Conservation (phyloP, 352 stramenopile species). For the Phytopythium oedochilum region DNA sequence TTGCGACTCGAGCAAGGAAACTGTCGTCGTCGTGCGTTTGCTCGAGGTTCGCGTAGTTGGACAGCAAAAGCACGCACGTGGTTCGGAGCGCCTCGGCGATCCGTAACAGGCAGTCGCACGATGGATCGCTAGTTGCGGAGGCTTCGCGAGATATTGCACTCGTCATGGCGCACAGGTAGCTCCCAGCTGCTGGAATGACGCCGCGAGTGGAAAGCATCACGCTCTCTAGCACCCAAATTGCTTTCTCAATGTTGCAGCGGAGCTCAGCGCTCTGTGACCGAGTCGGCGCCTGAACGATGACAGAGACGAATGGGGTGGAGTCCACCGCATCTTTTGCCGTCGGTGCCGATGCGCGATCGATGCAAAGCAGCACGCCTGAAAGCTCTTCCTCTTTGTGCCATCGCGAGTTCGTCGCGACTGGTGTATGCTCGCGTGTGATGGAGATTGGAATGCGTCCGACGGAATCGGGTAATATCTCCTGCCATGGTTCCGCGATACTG, state of each 20-base stretch:
- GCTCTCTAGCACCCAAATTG: neutral
- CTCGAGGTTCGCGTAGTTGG: neutral
- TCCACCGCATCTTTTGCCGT: neutral
- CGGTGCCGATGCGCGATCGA: neutral
- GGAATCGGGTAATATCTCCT: neutral
- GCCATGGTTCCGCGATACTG: neutral
- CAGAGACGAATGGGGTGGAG: neutral
- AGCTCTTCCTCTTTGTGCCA: slow-evolving; percentile 4
- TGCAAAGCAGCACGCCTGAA: neutral
- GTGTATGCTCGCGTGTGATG: neutral
- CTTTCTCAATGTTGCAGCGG: neutral
- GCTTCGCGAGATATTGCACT: neutral
- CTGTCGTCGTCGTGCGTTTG: neutral
- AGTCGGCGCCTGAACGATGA: slow-evolving; percentile 3
- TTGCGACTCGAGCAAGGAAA: neutral
- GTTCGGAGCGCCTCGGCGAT: neutral
- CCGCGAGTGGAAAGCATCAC: neutral
- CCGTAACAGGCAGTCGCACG: neutral
- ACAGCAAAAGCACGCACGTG: neutral
- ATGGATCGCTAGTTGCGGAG: neutral
- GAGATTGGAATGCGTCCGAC: neutral
- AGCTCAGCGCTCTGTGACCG: neutral
- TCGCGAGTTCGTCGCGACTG: neutral
- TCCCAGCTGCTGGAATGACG: neutral
- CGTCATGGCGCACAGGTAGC: slow-evolving; percentile 1